These are phyloP conservation scores for Pseudocohnilembus persalinus DNA, from an alignment of 169 alveolate species.

Conservation along the genomic window DNA sequence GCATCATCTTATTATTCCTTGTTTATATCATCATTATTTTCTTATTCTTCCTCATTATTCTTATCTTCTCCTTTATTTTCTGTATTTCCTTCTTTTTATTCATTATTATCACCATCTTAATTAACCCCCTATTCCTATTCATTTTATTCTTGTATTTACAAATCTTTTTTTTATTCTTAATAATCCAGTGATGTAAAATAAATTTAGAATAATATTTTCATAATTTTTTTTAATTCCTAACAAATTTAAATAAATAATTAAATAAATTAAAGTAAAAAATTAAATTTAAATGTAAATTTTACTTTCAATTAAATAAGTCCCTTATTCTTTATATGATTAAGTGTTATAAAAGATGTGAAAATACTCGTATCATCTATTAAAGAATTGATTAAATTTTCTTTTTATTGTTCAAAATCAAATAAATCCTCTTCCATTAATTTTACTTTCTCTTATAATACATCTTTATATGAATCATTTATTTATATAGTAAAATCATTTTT, in stretches of 20 bases:
- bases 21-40: constrained; percentile 17
- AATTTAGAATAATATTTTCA: constrained; percentile 8
- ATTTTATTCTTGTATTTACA: constrained; percentile 7
- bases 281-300: constrained; percentile 2
- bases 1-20: constrained; percentile 3
- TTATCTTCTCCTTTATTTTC: background rate
- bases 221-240: background rate
- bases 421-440: background rate
- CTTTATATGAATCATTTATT: background rate
- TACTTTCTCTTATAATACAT: background rate
- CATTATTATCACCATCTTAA: constrained; percentile 1
- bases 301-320: background rate
- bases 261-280: background rate
- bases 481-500: background rate
- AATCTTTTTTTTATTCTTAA: constrained; percentile 9
- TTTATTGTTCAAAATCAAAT: background rate
- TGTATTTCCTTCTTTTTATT: constrained; percentile 11
- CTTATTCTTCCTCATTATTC: background rate
- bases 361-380: background rate
- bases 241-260: too few species aligned
- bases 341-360: constrained; percentile 6
- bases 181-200: constrained; percentile 33
- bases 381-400: constrained; percentile 20
- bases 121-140: constrained; percentile 14
- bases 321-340: background rate